Evolutionary conservation across 148 eudicot genomes (phyloP), one percentile per base, ranked within the genome.

Genomic region (Camellia sinensis): DNA sequence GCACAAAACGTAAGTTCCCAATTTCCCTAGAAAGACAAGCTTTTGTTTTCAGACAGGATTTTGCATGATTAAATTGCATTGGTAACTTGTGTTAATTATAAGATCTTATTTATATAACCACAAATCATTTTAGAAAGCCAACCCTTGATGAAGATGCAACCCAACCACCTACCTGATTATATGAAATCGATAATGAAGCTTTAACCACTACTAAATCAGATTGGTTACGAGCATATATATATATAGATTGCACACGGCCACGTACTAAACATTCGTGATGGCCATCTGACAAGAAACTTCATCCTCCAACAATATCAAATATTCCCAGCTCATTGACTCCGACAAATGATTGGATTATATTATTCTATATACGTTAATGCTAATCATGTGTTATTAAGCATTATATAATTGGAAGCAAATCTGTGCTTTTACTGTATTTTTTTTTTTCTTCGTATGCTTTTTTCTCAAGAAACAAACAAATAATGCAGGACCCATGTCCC

Each of bases 161-260:
- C 68, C 67, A 69, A 5, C 52, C 7, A 48, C 54, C 81, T 0
- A 70, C 41, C 71, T 52, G 75, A 79, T 70, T 59, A 79, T 41
- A 12, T 69, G n/a, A 79, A 69, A 40, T 7, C 18, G 81, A 79
- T 79, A 79, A 79, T 70, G 81, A 79, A 79, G 67, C 67, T 59
- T 70, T 59, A 79, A 56, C 81, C 60, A 43, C 62, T 48, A 48
- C 37, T 66, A 73, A 65, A 73, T 12, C 11, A 14, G 8, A 71
- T n/a, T 71, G 74, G 43, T 71, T 11, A 48, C 10, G n/a, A 73
- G 44, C 40, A 22, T 52, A 22, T 17, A 73, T 6, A 48, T 22
- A 15, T 48, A 29, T 29, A 29, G 37, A 11, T 22, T 57, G 18
- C 74, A 46, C 54, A 8, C 4, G 18, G 7, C 3, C 41, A 40